Percentiles rank a stretch among this genome's conserved stretches.
phyloP scores from a whole-genome alignment of 208 protist genomes.

The Wallacemonas sp. region DNA sequence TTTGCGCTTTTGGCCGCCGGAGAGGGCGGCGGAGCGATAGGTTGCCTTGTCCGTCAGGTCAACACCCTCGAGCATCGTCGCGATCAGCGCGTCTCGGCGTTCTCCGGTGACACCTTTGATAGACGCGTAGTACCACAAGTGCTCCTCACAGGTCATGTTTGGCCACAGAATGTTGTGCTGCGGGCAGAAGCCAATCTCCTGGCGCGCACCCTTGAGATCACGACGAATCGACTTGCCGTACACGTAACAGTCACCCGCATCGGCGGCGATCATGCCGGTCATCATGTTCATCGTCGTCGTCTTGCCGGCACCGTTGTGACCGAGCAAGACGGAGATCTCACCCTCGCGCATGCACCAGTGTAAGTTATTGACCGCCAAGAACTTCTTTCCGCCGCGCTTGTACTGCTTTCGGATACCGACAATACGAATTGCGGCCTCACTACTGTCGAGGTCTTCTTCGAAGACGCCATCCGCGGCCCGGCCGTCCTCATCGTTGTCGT shows the following conservation, averaged over 20 bases:
- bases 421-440: slow-evolving; percentile 23
- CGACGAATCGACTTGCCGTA: slow-evolving; percentile 62
- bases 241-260: slow-evolving; percentile 55
- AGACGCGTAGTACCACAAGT: slow-evolving; percentile 89
- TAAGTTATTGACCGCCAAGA: slow-evolving; percentile 74
- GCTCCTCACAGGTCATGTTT: slow-evolving; percentile 84
- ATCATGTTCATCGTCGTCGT: slow-evolving; percentile 66
- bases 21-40: slow-evolving; percentile 35
- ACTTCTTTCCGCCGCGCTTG: slow-evolving; percentile 40
- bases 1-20: slow-evolving; percentile 74
- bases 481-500: slow-evolving; percentile 30
- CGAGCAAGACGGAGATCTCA: slow-evolving; percentile 62
- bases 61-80: slow-evolving; percentile 44
- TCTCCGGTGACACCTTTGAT: slow-evolving; percentile 81
- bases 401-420: slow-evolving; percentile 39
- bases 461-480: slow-evolving; percentile 28
- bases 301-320: slow-evolving; percentile 68
- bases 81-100: slow-evolving; percentile 29
- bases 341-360: slow-evolving; percentile 40
- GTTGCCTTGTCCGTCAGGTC: slow-evolving; percentile 63
- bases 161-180: slow-evolving; percentile 92
- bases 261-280: slow-evolving; percentile 50
- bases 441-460: slow-evolving; percentile 22
- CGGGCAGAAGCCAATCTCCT: slow-evolving; percentile 87
- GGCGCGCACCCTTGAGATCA: slow-evolving; percentile 45